Conservation (phyloP, 2,329 filamentous ascomycete species). For the Penicillium crustosum region DNA sequence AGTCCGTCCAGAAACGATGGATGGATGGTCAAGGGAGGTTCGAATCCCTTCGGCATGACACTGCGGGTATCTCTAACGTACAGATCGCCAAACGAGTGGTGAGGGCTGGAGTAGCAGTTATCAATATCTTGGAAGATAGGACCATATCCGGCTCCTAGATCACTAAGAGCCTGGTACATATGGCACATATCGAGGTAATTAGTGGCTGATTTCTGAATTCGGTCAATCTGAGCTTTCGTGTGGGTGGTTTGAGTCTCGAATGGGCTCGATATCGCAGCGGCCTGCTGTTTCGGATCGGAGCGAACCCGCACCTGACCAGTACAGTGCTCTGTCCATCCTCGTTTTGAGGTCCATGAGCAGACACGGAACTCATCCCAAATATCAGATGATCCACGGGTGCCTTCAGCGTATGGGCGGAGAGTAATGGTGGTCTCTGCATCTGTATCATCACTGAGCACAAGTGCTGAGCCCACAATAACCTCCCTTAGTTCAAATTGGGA, state of each 20-base stretch:
- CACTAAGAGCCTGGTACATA: conserved; percentile 51
- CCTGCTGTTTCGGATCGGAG: conserved; percentile 18
- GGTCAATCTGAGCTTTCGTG: conserved; percentile 12
- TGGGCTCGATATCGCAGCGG: conserved; percentile 17
- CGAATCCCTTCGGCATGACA: conserved; percentile 49
- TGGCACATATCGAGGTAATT: conserved; percentile 33
- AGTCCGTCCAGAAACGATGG: conserved; percentile 49
- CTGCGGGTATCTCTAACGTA: conserved; percentile 46
- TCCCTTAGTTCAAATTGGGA: conserved; percentile 51
- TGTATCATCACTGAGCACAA: conserved; percentile 49
- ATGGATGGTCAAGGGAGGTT: conserved; percentile 48
- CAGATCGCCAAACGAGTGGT: conserved; percentile 33
- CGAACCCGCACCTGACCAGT: conserved; percentile 29
- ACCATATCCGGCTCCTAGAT: conserved; percentile 53
- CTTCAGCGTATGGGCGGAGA: conserved; percentile 42
- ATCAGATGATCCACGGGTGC: conserved; percentile 36
- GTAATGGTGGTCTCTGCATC: conserved; percentile 54
- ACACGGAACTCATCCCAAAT: conserved; percentile 31
- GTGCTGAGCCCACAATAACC: conserved; percentile 48
- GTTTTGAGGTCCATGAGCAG: conserved; percentile 26
- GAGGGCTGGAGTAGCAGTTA: conserved; percentile 45
- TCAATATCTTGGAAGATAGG: conserved; percentile 53
- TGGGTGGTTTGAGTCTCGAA: conserved; percentile 14
- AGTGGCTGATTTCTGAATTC: conserved; percentile 12
- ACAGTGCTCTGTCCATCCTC: conserved; percentile 32